Evolutionary conservation across 2,329 filamentous ascomycete species (phyloP), one percentile per base, ranked within the genome.

Genomic region (Aspergillus uvarum): DNA sequence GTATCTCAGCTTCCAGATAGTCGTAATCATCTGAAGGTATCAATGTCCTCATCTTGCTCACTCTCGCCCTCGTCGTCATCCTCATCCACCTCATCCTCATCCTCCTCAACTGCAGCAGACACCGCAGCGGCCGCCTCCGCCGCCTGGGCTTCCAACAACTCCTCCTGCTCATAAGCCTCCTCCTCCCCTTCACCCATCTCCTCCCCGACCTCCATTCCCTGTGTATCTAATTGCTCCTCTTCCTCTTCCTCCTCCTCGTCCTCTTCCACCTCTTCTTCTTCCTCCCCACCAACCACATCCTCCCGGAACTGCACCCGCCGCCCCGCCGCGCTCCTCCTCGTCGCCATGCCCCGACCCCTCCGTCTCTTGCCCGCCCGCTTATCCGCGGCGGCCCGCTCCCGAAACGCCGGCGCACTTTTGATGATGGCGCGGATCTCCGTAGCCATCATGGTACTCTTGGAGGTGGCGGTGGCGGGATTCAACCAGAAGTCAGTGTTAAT

Each of bases 351-450:
- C 49, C 54, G 29, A 22, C 47, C 59, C 8, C 42, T 54, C 44
- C 57, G 44, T 35, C 32, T 54, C 31, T 51, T 35, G 35, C 51
- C 56, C 26, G 21, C 29, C 35, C 24, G 14, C 42, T 48, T 55
- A 14, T 48, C 54, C 44, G 54, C 53, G 19, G 35, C 52, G 38
- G 48, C 51, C 61, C n/a, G 52, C 51, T 62, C 65, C 60, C 62
- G 67, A 73, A 73, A 76, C 47, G 62, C 54, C 14, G 70, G 64
- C 50, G 72, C 66, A 12, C 69, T 68, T 58, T 73, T 75, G 48
- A 77, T 70, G 47, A 67, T 67, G 29, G 71, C 65, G 54, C 76
- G 59, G 21, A 78, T 63, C 60, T 78, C 76, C 26, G 74, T 72
- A 47, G 74, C 73, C 53, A 76, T 59, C 52, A 64, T 59, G 58